Percentiles rank a stretch among this genome's conserved stretches.
These are phyloP conservation scores for Colletotrichum liriopes DNA, from an alignment of 2,329 filamentous ascomycete genomes.

Conservation along the genomic window DNA sequence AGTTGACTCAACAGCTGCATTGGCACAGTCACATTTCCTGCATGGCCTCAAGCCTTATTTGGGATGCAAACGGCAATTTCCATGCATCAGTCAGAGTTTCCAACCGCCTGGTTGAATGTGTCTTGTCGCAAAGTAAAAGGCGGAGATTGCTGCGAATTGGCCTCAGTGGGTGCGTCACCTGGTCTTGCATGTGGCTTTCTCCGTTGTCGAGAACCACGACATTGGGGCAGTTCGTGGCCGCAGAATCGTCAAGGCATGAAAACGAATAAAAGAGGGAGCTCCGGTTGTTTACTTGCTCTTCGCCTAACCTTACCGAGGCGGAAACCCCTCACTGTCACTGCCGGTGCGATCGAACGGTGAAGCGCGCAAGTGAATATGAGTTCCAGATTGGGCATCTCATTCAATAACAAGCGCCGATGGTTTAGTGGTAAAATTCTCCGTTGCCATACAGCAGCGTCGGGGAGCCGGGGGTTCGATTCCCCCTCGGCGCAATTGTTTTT, in stretches of 20 bases:
- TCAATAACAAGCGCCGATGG: slow-evolving; percentile 30
- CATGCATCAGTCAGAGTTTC: neutral
- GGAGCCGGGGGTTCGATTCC: slow-evolving; percentile 43
- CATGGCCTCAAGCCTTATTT: slow-evolving; percentile 5
- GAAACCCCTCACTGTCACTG: no score
- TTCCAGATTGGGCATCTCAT: fast-evolving
- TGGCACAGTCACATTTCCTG: slow-evolving; percentile 15
- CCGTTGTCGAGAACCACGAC: neutral
- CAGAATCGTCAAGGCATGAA: neutral
- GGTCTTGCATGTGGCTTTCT: neutral
- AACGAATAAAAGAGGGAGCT: neutral
- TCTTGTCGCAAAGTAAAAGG: slow-evolving; percentile 1
- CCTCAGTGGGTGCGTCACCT: slow-evolving; percentile 24
- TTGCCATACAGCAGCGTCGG: slow-evolving; percentile 41
- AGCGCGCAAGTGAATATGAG: no score
- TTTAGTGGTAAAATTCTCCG: slow-evolving; percentile 44
- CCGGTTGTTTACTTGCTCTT: neutral
- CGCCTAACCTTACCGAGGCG: no score
- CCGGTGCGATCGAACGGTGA: neutral
- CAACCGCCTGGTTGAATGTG: neutral
- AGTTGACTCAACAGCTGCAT: slow-evolving; percentile 34
- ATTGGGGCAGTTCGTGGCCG: neutral
- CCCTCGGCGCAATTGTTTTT: slow-evolving; percentile 37
- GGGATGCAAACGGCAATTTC: neutral
- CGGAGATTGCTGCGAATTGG: slow-evolving; percentile 10